These are phyloP conservation scores for Capillidium heterosporum DNA, from an alignment of 371 early-diverging fungal genomes.

Conservation along the genomic window DNA sequence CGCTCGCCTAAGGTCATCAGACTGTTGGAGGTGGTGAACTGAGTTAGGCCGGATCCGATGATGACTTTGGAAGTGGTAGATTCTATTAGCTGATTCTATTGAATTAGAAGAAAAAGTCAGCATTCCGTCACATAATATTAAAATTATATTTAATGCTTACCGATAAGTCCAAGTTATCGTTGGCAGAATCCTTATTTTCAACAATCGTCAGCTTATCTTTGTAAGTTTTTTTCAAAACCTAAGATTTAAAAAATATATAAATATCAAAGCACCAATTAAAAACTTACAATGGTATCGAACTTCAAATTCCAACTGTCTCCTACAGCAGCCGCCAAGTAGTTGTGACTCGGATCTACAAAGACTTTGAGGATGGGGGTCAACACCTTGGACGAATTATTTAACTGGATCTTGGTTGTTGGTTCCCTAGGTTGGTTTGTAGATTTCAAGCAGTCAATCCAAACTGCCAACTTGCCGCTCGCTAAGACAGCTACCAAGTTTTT, in stretches of 20 bases:
- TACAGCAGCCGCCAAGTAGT: background rate
- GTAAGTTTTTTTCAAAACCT: background rate
- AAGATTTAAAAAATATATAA: background rate
- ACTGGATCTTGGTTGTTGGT: constrained; percentile 1
- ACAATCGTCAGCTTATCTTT: background rate
- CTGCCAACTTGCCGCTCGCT: too few species aligned
- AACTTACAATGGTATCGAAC: constrained; percentile 3
- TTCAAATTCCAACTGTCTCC: constrained; percentile 6
- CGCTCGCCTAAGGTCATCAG: background rate
- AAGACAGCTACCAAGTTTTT: too few species aligned
- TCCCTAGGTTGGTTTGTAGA: background rate
- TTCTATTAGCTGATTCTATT: background rate
- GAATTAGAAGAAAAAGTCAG: background rate
- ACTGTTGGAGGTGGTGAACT: background rate
- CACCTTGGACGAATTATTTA: background rate
- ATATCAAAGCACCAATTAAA: background rate
- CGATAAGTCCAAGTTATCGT: too few species aligned
- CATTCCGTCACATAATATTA: too few species aligned
- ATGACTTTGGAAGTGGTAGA: background rate
- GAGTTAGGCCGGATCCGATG: background rate
- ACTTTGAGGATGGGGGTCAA: background rate
- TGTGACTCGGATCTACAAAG: background rate
- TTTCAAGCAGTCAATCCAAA: background rate
- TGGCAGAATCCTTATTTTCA: background rate
- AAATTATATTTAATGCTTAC: too few species aligned